Base-by-base conservation (phyloP, 73 alveolate species). In the Chromera velia region DNA sequence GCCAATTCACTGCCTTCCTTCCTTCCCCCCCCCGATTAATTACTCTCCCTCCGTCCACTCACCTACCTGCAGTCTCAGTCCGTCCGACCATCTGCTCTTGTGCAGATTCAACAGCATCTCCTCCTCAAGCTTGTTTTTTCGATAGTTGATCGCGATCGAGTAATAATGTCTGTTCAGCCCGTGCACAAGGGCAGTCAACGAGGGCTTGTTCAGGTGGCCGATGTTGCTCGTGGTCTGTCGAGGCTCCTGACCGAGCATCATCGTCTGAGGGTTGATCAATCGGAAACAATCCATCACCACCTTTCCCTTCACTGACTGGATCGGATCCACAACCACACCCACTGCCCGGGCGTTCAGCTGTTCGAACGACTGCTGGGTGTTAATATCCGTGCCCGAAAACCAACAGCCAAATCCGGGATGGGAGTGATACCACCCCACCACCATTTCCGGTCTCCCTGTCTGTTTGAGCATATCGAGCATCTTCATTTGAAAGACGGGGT, bases 361-460 rank as follows among this genome's bases (percentile, higher is more conserved):
- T 85, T 97, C 99, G 77, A 93, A 94, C 32, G 96, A 88, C 88
- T 93, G 91, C 86, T 97, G 98, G 32, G 99, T 96, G 83, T 90
- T 96, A 66, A 94, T 92, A 87, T 94, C 99, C 81, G 72, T 49
- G 70, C 95, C 95, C 49, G 98, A 93, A 70, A 97, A 85, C 99
- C 99, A 97, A 79, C 99, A 95, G 26, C 99, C 99, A 81, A 94
- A 97, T 48, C 99, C 98, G 26, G 99, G 99, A 89, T 97, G 99
- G 75, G 99, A 94, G 90, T 97, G 99, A 79, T 97, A 97, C 99
- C 99, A 97, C 26, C 99, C 99, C 49, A 97, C 99, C 67, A 95
- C 97, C 88, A 94, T 96, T 78, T 97, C 98, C 72, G 90, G 94
- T 82, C 99, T 87, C 22, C 99, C 99, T 30, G 99, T 97, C 77